Evolutionary conservation across 495 filamentous ascomycete genomes (phyloP).

Genomic region (Hyaloscypha hepaticicola): DNA sequence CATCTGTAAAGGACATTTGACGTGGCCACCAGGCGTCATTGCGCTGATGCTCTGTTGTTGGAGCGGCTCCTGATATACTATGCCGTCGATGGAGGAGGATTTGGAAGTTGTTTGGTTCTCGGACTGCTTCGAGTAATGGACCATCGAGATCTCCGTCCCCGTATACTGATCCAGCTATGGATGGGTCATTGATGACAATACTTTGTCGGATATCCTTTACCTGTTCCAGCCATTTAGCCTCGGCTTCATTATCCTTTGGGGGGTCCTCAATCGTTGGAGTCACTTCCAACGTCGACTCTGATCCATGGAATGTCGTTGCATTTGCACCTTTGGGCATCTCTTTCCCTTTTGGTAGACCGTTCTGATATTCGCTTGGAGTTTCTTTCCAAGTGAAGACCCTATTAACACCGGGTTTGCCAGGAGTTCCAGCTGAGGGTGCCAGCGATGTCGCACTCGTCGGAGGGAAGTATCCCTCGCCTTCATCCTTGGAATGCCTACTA

Average conservation of each 20-base stretch:
- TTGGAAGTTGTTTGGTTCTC: slow-evolving; percentile 29
- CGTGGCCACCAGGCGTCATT: slow-evolving; percentile 69
- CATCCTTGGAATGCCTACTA: slow-evolving; percentile 43
- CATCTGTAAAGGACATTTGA: slow-evolving; percentile 82
- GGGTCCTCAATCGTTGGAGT: slow-evolving; percentile 1
- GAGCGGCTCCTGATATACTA: slow-evolving; percentile 44
- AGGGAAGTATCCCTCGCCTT: slow-evolving; percentile 20
- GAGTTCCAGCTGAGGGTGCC: slow-evolving; percentile 5
- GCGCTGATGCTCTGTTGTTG: slow-evolving; percentile 34
- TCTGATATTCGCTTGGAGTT: slow-evolving; percentile 54
- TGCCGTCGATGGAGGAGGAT: slow-evolving; percentile 46
- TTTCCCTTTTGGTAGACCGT: slow-evolving; percentile 37
- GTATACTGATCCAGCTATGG: slow-evolving; percentile 42
- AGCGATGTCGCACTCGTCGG: slow-evolving; percentile 18
- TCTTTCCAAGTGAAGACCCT: slow-evolving; percentile 55
- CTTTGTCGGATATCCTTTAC: slow-evolving; percentile 23
- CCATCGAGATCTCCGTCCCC: slow-evolving; percentile 46
- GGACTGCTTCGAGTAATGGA: slow-evolving; percentile 39
- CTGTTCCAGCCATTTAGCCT: slow-evolving; percentile 28
- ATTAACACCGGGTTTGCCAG: slow-evolving; percentile 26
- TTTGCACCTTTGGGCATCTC: slow-evolving; percentile 9
- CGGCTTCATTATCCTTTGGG: slow-evolving; percentile 16
- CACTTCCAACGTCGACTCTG: slow-evolving; percentile 20
- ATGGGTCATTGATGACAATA: slow-evolving; percentile 31
- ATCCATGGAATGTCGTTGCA: slow-evolving; percentile 20